Percentiles rank a stretch among this genome's conserved stretches.
phyloP scores from a whole-genome alignment of 768 basidiomycete species.

The Leccinellum luteum region DNA sequence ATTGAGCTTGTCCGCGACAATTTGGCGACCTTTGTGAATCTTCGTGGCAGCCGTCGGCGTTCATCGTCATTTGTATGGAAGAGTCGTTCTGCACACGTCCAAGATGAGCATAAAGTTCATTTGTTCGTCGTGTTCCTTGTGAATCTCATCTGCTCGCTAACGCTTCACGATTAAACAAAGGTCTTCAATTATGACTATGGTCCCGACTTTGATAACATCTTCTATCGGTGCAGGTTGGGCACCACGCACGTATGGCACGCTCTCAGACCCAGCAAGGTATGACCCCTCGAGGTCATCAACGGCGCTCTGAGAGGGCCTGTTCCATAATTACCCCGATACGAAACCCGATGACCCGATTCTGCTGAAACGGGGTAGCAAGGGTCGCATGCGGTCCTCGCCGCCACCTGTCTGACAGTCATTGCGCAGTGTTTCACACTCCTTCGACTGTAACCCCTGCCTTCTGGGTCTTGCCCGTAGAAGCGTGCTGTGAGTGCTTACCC shows the following conservation, averaged over 20 bases:
- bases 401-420: slow-evolving; percentile 15
- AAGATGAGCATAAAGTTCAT: slow-evolving; percentile 43
- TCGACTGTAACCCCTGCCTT: too few species aligned
- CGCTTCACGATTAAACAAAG: slow-evolving; percentile 37
- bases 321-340: slow-evolving; percentile 88
- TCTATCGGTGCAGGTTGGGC: slow-evolving; percentile 68
- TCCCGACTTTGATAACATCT: slow-evolving; percentile 70
- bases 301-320: slow-evolving; percentile 79
- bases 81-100: slow-evolving; percentile 62
- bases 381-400: slow-evolving; percentile 13
- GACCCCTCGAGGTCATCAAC: slow-evolving; percentile 82
- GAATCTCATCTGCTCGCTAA: slow-evolving; percentile 11
- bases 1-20: slow-evolving; percentile 85
- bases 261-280: slow-evolving; percentile 71
- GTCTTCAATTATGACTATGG: slow-evolving; percentile 72
- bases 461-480: too few species aligned
- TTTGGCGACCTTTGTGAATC: slow-evolving; percentile 72
- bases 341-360: slow-evolving; percentile 57
- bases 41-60: slow-evolving; percentile 87
- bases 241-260: slow-evolving; percentile 51
- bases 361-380: slow-evolving; percentile 29
- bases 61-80: slow-evolving; percentile 84
- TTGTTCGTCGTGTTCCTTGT: slow-evolving; percentile 42
- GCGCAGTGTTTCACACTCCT: too few species aligned
- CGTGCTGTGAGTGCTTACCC: too few species aligned